Evolutionary conservation across 345 rosid species (phyloP).

Genomic region (Carallia brachiata): DNA sequence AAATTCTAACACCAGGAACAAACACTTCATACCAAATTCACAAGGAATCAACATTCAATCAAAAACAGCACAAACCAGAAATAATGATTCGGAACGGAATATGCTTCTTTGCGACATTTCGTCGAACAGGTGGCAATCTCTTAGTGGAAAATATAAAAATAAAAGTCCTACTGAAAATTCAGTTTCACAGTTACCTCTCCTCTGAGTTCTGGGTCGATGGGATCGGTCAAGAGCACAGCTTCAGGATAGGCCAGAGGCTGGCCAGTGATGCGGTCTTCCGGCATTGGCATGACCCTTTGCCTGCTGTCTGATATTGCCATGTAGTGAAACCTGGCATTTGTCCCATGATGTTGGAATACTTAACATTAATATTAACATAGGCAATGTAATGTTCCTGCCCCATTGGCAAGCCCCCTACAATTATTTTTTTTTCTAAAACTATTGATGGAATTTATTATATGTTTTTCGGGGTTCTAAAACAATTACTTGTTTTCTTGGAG

Average conservation of each 20-base stretch:
- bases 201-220: not conserved
- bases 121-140: not conserved
- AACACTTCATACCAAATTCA: not conserved
- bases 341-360: too few relatives aligned
- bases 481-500: constrained; percentile 20
- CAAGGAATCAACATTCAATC: not conserved
- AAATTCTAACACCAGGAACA: not conserved
- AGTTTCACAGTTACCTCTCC: constrained; percentile 12
- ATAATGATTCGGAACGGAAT: not conserved
- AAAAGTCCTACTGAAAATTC: too few relatives aligned
- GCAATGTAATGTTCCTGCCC: too few relatives aligned
- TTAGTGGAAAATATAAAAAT: not conserved
- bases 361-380: not conserved
- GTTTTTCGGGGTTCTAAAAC: not conserved
- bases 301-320: constrained; percentile 15
- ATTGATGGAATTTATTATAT: not conserved
- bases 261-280: constrained; percentile 5
- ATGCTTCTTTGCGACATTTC: not conserved
- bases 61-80: too few relatives aligned
- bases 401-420: not conserved
- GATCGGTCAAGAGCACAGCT: constrained; percentile 12
- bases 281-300: constrained; percentile 18
- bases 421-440: not conserved
- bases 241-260: constrained; percentile 17
- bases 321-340: constrained; percentile 6